Base-by-base conservation (phyloP, 768 basidiomycete genomes). In the Naganishia friedmannii region DNA sequence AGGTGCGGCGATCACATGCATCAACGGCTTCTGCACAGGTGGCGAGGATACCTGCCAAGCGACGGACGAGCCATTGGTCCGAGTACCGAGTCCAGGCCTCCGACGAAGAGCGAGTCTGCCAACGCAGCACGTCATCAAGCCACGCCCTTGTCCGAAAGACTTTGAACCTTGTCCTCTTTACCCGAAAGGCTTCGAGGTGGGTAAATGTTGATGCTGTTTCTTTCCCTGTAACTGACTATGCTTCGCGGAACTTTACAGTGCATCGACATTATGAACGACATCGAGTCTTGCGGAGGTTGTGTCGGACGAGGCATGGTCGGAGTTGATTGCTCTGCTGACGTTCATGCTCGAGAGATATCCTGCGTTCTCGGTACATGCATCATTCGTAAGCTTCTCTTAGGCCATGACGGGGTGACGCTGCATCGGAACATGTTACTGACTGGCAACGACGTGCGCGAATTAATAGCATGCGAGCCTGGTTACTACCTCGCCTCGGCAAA, bases 261-360 rank as follows among this genome's bases (percentile, higher is more conserved):
- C 66, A 54, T 67, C 23, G 66, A 67, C 53, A 28, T 54, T 21
- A 17, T 58, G 34, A 67, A 67, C 53, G 66, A 54, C 28, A 53
- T 67, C 15, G 66, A 67, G 32, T 53, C 66, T n/a, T 67, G 66
- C 23, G 66, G 66, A 13, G 66, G 66, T 26, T 67, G 66, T 23
- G 66, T 67, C 31, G 66, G 66, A 23, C 48, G 32, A 26, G 29
- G 53, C 29, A 53, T 67, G 66, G 48, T 39, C 3, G 66, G 66
- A 1, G 21, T 32, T 8, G 66, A 67, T 39, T 67, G 66, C n/a
- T 53, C 66, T 9, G 66, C 46, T 15, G 57, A 58, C 13, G 57
- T 58, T 26, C 57, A 58, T n/a, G 57, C 37, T 39, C n/a, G n/a
- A 12, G 57, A 34, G 32, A 37, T 58, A 15, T 58, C 57, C 21